phyloP scores from a whole-genome alignment of 345 rosid species.

The Syzygium grande region DNA sequence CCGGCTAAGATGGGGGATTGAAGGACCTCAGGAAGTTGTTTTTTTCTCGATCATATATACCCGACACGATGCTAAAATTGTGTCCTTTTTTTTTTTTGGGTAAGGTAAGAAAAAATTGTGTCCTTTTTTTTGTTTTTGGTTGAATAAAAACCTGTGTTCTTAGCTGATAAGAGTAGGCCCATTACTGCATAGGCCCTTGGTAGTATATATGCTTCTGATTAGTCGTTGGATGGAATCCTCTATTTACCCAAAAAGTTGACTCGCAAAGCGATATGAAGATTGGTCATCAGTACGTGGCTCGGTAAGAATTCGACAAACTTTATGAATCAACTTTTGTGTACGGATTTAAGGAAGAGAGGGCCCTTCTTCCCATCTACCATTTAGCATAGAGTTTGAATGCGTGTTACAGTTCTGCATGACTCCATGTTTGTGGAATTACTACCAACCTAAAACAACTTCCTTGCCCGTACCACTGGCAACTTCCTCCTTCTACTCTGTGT shows the following conservation, averaged over 20 bases:
- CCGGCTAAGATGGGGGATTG: too few relatives aligned
- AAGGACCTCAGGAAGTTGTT: too few relatives aligned
- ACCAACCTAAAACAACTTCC: background rate
- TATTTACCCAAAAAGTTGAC: background rate
- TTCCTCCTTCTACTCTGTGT: background rate
- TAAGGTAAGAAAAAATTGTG: too few relatives aligned
- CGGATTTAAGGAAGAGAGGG: background rate
- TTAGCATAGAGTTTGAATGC: background rate
- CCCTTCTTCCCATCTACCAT: background rate
- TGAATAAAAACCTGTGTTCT: too few relatives aligned
- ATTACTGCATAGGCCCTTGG: too few relatives aligned
- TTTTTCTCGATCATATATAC: too few relatives aligned
- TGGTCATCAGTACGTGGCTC: background rate
- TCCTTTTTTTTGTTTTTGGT: too few relatives aligned
- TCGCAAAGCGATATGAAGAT: background rate
- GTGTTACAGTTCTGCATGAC: too few relatives aligned
- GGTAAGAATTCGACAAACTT: background rate
- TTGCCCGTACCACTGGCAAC: background rate
- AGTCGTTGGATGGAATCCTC: background rate
- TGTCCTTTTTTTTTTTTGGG: too few relatives aligned
- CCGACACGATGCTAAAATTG: too few relatives aligned
- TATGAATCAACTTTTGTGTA: background rate
- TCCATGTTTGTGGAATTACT: background rate
- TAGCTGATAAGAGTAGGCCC: too few relatives aligned
- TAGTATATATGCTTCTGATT: background rate